These are phyloP conservation scores for Xylariaceae sp. DNA, from an alignment of 2,329 filamentous ascomycete genomes.

Conservation along the genomic window DNA sequence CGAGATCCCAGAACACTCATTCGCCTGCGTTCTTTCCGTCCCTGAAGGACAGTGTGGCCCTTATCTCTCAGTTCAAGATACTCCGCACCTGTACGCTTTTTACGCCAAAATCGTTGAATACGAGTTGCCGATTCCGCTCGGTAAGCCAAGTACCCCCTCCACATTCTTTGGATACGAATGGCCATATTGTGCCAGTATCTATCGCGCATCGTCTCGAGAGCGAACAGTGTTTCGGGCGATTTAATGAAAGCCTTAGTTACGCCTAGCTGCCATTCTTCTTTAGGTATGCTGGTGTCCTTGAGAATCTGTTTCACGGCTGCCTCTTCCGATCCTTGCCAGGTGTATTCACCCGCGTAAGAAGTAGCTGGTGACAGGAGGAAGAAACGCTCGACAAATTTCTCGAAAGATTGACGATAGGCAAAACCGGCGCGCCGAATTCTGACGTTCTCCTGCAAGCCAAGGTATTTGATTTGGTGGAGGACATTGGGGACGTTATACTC, in stretches of 20 bases:
- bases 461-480: constrained; percentile 96
- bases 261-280: constrained; percentile 96
- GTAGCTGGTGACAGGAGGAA: constrained; percentile 92
- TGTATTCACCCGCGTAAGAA: constrained; percentile 95
- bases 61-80: constrained; percentile 84
- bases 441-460: constrained; percentile 98
- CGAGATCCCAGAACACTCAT: constrained; percentile 90
- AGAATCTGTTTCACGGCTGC: constrained; percentile 88
- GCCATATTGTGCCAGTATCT: constrained; percentile 99
- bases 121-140: constrained; percentile 86
- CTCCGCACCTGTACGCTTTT: constrained; percentile 85
- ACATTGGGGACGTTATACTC: constrained; percentile 93
- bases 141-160: constrained; percentile 93
- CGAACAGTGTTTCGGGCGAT: constrained; percentile 93
- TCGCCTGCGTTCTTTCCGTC: constrained; percentile 84
- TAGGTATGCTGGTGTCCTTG: constrained; percentile 91
- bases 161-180: constrained; percentile 92
- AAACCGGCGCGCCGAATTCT: constrained; percentile 95
- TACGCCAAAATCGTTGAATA: constrained; percentile 93
- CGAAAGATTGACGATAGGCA: constrained; percentile 93
- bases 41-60: constrained; percentile 75
- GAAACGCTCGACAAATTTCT: constrained; percentile 97
- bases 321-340: constrained; percentile 84
- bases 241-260: constrained; percentile 98
- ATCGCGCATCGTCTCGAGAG: constrained; percentile 95